Evolutionary conservation across 306 rosid genomes (phyloP), one percentile per base, ranked within the genome.

Genomic region (Citrullus colocynthis): DNA sequence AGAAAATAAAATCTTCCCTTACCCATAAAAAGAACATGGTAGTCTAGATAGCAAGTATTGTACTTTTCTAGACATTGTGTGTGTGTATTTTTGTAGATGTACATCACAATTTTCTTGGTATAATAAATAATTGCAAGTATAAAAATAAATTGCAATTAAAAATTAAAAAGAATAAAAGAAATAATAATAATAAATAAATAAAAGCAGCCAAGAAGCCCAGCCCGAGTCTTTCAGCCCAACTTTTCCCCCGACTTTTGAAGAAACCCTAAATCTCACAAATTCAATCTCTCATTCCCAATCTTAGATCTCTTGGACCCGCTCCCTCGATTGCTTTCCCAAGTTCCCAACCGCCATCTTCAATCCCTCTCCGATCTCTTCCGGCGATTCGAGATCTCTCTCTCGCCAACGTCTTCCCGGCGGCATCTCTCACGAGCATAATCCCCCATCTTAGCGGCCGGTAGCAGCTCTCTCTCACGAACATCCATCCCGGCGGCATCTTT

Each of bases 191-290:
- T 9, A 44, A 44, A 9, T 44, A 44, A 30, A 64, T 17, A 64
- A 18, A 64, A 64, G 7, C 24, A 1, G 49, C 49, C n/a, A 20
- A 8, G 2, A 20, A 64, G 72, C 72, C 72, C 72, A 36, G 48
- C 69, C 69, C 69, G 39, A 62, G 39, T 36, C 39, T 4, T 36
- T 49, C 72, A 36, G 48, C 24, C 17, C 30, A 66, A 8, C 16
- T 66, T 66, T 39, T 41, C 51, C 73, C 20, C 73, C 0, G 0
- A 8, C 73, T 66, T 20, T 9, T 18, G 52, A 4, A 39, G 51
- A 66, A 66, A 66, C 48, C 73, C 73, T 66, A 66, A 66, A 39
- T 66, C 73, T 41, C 73, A 39, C 71, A 15, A 63, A 66, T 39
- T 20, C 51, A 37, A 32, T 58, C 63, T 58, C 32, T 10, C 63